Evolutionary conservation across 1,139 yeast genomes (phyloP), one percentile per base, ranked within the genome.

Genomic region (Yamadazyma buinensis): DNA sequence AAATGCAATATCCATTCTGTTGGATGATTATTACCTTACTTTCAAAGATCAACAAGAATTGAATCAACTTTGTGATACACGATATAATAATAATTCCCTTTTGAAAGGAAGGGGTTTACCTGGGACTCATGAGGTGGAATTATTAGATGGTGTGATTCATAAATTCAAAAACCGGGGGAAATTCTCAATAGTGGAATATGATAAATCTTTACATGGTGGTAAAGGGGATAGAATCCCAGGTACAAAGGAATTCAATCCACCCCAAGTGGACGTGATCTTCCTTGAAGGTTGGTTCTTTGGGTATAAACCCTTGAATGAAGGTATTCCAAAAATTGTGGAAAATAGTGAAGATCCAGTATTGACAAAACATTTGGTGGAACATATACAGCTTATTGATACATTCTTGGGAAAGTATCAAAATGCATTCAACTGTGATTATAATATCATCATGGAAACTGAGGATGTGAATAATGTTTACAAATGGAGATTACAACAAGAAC

Each of bases 281-380:
- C 69, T 92, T 34, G 98, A 92, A 60, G 98, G 98, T 2, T 92
- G 98, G 98, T 87, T 90, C 58, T 75, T 80, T 18, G 97, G 97
- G 2, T 90, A 78, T 55, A 46, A 52, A 23, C 72, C 90, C 2
- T 47, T 65, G 12, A 54, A 48, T 19, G 33, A 29, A 4, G 3
- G 12, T 10, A 10, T 34, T 2, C 8, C 21, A 13, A 14, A 26
- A n/a, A 13, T 23, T 8, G 29, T 29, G 10, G 11, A n/a, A 5
- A n/a, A 26, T 7, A 15, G 23, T n/a, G 34, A 44, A 4, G 44
- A 50, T 15, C 45, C 52, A 2, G 42, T 46, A 1, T 44, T 65
- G 14, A 59, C 53, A 28, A 41, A 43, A 7, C 54, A 58, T 39
- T 44, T 37, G 13, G 34, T 61, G 30, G 51, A 51, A 29, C 62